Base-by-base conservation (phyloP, 2,329 filamentous ascomycete genomes). In the Didymosphaeria variabile region DNA sequence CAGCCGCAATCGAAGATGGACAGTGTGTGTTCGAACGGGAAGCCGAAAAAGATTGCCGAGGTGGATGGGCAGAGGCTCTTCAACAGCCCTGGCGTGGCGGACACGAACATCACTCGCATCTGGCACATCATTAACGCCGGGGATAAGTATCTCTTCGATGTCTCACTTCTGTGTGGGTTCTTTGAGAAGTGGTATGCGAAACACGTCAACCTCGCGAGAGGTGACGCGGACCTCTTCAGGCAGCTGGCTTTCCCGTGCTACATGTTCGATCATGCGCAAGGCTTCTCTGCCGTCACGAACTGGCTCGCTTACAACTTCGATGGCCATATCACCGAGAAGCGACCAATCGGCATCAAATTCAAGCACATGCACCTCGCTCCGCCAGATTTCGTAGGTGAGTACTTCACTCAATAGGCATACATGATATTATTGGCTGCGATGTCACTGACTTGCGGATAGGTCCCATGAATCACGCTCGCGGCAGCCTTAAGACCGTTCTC, bases 301-400 rank as follows among this genome's bases (percentile, higher is more conserved):
- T 72, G 62, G 32, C 65, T 78, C 1, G 75, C 67, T 1, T 78
- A 79, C 68, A 64, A 77, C 34, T 61, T 52, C 12, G 29, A 44
- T 8, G 68, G 70, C 8, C 68, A 72, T 36, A 70, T 76, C 42
- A 65, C 58, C 15, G 74, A 76, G 55, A 58, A 57, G 15, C 62
- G 61, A 3, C 75, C 71, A 1, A 42, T 55, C 9, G 60, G 59
- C 5, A 64, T 69, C 57, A 69, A 61, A 45, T 59, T 36, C 26
- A 62, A 62, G 34, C 59, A 68, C 31, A 52, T 61, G 15, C 65
- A 67, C 44, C 59, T 72, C 4, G 45, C 34, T 2, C 61, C 62
- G 10, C 61, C 59, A 2, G 64, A 67, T 46, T 70, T 72, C 42
- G 63, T 67, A 8, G 63, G 69, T 70, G 45, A 63, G 67, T 59